A percentile compares a stretch with the other conserved stretches of the same genome.
These are phyloP conservation scores for Grigorovia yakushimaensis DNA, from an alignment of 805 yeast genomes.

Conservation along the genomic window DNA sequence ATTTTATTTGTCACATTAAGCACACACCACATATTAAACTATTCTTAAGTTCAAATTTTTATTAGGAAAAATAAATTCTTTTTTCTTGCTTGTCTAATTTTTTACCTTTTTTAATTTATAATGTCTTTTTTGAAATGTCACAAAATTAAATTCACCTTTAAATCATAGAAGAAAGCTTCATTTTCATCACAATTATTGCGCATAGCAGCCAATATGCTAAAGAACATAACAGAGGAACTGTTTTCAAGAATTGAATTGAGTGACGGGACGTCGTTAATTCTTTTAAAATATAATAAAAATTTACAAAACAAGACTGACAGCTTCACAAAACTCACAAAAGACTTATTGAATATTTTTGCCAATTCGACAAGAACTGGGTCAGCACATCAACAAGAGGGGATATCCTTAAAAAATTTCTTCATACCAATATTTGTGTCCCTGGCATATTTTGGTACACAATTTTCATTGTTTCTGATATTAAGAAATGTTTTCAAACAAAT, in stretches of 20 bases:
- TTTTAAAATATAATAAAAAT: conserved; percentile 8
- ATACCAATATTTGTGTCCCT: conserved; percentile 48
- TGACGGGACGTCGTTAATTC: conserved; percentile 10
- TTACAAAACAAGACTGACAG: not conserved
- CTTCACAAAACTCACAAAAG: conserved; percentile 10
- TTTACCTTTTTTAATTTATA: no score
- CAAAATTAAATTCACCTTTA: not conserved
- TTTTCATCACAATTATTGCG: not conserved
- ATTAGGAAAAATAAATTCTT: no score
- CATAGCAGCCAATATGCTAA: not conserved
- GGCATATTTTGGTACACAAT: conserved; percentile 44
- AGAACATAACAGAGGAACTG: conserved; percentile 5
- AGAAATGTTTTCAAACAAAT: conserved; percentile 31
- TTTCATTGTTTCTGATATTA: conserved; percentile 32
- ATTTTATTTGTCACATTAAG: no score
- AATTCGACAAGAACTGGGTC: conserved; percentile 47
- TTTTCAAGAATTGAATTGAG: conserved; percentile 12
- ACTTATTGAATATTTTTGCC: conserved; percentile 28
- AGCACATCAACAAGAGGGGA: conserved; percentile 50
- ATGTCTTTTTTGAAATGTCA: no score
- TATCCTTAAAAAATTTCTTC: conserved; percentile 45
- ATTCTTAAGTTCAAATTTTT: no score
- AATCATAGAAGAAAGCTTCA: no score
- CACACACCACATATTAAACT: no score
- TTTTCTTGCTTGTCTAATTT: no score